Evolutionary conservation across 495 filamentous ascomycete genomes (phyloP), one percentile per base, ranked within the genome.

Genomic region (Aspergillus asperescens): DNA sequence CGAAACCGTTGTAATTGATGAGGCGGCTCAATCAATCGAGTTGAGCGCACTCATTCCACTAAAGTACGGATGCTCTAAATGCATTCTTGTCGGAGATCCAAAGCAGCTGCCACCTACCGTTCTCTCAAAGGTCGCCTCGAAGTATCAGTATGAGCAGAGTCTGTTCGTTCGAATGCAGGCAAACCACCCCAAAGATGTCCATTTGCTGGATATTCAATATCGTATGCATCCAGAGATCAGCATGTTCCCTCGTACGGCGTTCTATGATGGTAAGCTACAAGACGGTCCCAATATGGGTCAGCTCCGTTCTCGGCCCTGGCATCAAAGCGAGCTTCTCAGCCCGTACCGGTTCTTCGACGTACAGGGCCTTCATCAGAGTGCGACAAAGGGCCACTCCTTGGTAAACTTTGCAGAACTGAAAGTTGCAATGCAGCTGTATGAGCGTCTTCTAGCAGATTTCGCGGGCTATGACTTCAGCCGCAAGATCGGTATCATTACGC

Each of bases 291-390:
- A 86, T 55, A 96, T 97, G 91, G 83, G 77, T 1, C 76, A 70
- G 43, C 67, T 92, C 52, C 84, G 93, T 48, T 64, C 74, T 42
- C 81, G 82, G 58, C 84, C 90, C 2, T 98, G 93, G 93, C 93
- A 98, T 63, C 72, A 78, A 39, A 91, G 84, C 63, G 62, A 78
- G 4, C 66, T 95, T 3, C 85, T 97, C 40, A 89, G 85, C 1
- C 91, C 93, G 0, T 98, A 96, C 56, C 86, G 90, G n/a, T 98
- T 98, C 73, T 97, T 97, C 67, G 89, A 98, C 61, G 90, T 98
- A 5, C 79, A 88, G 57, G 94, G 93, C 61, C 81, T 88, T 50
- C 91, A 96, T 61, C 81, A 85, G 46, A 81, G 78, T 57, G 86
- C 86, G 9, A 74, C 82, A 4, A 84, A 80, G 58, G 89, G 89